phyloP scores from a whole-genome alignment of 441 rosid species.

The Populus trichocarpa region DNA sequence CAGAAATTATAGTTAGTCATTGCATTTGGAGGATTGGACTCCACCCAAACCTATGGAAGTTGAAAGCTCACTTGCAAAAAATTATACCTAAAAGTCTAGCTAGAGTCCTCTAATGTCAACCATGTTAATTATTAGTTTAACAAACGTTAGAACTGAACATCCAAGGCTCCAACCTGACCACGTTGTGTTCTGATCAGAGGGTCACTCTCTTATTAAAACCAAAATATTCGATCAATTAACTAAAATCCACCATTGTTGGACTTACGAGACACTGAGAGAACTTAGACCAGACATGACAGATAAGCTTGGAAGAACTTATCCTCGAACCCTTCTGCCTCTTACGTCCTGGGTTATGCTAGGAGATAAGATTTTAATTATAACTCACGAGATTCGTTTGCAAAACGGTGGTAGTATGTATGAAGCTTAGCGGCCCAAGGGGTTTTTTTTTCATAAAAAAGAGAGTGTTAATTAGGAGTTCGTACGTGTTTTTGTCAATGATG shows the following conservation, averaged over 20 bases:
- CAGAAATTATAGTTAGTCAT: no score
- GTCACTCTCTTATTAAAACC: background rate
- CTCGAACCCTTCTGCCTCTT: background rate
- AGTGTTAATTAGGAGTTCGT: background rate
- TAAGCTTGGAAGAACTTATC: conserved; percentile 3
- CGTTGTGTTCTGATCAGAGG: background rate
- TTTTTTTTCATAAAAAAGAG: background rate
- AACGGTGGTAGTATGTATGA: background rate
- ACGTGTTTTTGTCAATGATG: background rate
- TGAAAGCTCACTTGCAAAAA: no score
- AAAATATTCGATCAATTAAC: background rate
- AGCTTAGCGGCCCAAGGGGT: background rate
- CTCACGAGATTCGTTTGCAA: background rate
- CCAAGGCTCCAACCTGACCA: background rate
- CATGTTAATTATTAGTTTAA: background rate
- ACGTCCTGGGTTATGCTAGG: background rate
- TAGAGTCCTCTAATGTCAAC: background rate
- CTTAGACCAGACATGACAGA: conserved; percentile 11
- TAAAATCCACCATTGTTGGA: background rate
- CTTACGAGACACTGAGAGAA: background rate
- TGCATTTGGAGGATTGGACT: no score
- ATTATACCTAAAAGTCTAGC: background rate
- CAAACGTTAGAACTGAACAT: background rate
- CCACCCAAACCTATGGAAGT: background rate
- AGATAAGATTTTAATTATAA: background rate